Conservation (phyloP, 2,329 filamentous ascomycete genomes). For the Cladophialophora exuberans region DNA sequence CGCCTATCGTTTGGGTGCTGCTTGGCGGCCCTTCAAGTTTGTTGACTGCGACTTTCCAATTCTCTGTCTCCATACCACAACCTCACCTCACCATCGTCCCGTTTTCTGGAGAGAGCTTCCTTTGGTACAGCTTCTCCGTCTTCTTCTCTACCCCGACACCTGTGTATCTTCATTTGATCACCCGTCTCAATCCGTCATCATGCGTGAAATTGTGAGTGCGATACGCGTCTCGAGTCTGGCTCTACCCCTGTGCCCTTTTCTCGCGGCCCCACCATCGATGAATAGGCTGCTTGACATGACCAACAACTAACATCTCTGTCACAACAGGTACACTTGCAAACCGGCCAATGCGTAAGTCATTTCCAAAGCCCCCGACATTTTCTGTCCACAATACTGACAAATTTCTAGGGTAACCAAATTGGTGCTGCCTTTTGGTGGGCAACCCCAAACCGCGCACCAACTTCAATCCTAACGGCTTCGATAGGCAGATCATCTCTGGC, state of each 20-base stretch:
- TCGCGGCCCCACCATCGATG: slow-evolving; percentile 25
- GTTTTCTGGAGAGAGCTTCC: slow-evolving; percentile 9
- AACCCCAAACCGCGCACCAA: slow-evolving; percentile 24
- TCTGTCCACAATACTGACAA: slow-evolving; percentile 39
- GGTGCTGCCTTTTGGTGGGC: slow-evolving; percentile 98
- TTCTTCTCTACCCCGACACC: slow-evolving; percentile 13
- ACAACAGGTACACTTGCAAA: slow-evolving; percentile 95
- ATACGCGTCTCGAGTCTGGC: slow-evolving; percentile 42
- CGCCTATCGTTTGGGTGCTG: not conserved
- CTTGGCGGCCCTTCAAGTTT: slow-evolving; percentile 22
- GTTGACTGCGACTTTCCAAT: slow-evolving; percentile 24
- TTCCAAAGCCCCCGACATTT: slow-evolving; percentile 22
- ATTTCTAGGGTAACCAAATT: slow-evolving; percentile 94
- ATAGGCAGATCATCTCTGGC: slow-evolving; percentile 78
- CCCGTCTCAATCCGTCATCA: slow-evolving; percentile 49
- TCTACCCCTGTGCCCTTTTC: slow-evolving; percentile 40
- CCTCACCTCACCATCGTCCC: slow-evolving; percentile 14
- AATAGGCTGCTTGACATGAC: too few relatives aligned
- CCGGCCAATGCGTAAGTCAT: slow-evolving; percentile 97
- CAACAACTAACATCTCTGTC: slow-evolving; percentile 61
- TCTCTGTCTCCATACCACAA: slow-evolving; percentile 21
- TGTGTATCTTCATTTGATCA: slow-evolving; percentile 6
- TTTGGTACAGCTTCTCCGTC: slow-evolving; percentile 12
- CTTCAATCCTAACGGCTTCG: slow-evolving; percentile 44
- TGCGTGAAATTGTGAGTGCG: slow-evolving; percentile 73